Evolutionary conservation across 75 land plant species (phyloP).

Genomic region (Gnetum montanum): DNA sequence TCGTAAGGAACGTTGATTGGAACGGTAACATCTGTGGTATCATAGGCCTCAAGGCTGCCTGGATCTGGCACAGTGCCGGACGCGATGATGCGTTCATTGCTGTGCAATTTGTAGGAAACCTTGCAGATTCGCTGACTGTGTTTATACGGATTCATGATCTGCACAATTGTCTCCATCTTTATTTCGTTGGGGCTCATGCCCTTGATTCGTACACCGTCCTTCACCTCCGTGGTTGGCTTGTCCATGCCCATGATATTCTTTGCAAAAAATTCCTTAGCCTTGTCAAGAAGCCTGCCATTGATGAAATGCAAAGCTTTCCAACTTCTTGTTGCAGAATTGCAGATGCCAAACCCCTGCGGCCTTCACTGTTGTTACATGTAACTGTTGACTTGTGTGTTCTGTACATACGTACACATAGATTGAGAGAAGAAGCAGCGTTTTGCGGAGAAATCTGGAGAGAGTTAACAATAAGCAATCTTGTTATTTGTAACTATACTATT

Average conservation of each 20-base stretch:
- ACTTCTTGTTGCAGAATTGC: too few species aligned
- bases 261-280: constrained; percentile 53
- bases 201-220: constrained; percentile 49
- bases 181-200: constrained; percentile 28
- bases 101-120: constrained; percentile 62
- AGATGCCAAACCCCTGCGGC: too few species aligned
- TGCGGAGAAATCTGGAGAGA: too few species aligned
- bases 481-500: too few species aligned
- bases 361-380: too few species aligned
- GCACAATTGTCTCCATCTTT: constrained; percentile 27
- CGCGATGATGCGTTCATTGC: constrained; percentile 56
- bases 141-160: constrained; percentile 59
- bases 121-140: constrained; percentile 66
- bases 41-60: constrained; percentile 45
- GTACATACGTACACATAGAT: too few species aligned
- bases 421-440: too few species aligned
- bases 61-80: constrained; percentile 62
- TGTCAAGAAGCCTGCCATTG: too few species aligned
- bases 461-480: too few species aligned
- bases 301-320: too few species aligned
- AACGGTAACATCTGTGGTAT: constrained; percentile 38
- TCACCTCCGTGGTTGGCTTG: constrained; percentile 67
- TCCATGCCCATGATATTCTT: constrained; percentile 50
- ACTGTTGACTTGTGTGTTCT: too few species aligned
- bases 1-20: constrained; percentile 45